These are phyloP conservation scores for Cytospora piceae DNA, from an alignment of 2,329 filamentous ascomycete species.

Conservation along the genomic window DNA sequence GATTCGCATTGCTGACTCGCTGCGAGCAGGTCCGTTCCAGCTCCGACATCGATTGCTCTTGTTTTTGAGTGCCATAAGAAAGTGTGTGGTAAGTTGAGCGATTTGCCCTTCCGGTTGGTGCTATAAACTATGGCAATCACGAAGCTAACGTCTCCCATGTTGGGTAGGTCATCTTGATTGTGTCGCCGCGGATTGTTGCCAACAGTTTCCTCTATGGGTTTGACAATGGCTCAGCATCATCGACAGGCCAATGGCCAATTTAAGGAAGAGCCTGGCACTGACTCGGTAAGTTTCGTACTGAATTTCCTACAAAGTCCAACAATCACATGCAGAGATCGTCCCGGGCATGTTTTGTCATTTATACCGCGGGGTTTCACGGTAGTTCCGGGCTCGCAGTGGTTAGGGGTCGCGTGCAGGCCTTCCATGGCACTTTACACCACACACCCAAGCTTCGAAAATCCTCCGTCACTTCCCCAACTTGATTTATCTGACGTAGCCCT, in stretches of 20 bases:
- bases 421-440: background rate
- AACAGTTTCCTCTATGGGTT: conserved; percentile 41
- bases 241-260: conserved; percentile 46
- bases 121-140: background rate
- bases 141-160: conserved; percentile 21
- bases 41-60: background rate
- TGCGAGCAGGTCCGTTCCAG: background rate
- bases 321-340: background rate
- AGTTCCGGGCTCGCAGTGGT: conserved; percentile 17
- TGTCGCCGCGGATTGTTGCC: conserved; percentile 20
- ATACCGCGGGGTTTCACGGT: background rate
- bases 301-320: conserved; percentile 22
- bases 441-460: background rate
- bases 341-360: background rate
- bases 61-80: background rate
- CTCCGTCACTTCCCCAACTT: conserved; percentile 2
- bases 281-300: conserved; percentile 44
- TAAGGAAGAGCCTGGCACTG: conserved; percentile 47
- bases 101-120: background rate
- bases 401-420: background rate
- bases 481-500: conserved; percentile 12
- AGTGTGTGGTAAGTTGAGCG: background rate
- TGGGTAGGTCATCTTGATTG: conserved; percentile 23
- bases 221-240: conserved; percentile 51
- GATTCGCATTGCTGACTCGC: conserved; percentile 2